A percentile compares a stretch with the other conserved stretches of the same genome.
phyloP scores from a whole-genome alignment of 768 basidiomycete genomes.

The Hericium rajendrae region DNA sequence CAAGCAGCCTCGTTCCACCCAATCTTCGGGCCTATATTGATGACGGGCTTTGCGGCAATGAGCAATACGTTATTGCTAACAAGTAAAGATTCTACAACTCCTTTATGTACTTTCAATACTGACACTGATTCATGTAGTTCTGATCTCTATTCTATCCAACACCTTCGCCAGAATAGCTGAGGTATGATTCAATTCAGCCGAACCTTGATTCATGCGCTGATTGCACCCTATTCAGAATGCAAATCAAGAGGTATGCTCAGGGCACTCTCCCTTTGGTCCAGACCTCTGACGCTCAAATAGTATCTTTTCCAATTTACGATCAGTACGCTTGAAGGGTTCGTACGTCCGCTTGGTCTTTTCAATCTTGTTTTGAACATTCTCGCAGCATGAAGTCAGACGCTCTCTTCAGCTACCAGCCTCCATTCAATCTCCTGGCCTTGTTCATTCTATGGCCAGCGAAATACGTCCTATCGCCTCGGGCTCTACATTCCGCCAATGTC shows the following conservation, averaged over 20 bases:
- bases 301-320: constrained; percentile 85
- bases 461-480: constrained; percentile 63
- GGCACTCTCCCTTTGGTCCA: not conserved
- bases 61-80: constrained; percentile 72
- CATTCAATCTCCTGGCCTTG: constrained; percentile 80
- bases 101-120: not conserved
- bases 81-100: constrained; percentile 34
- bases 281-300: constrained; percentile 25
- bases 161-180: constrained; percentile 73
- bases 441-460: constrained; percentile 70
- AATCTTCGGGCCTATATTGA: constrained; percentile 66
- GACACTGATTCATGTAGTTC: constrained; percentile 26
- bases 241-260: constrained; percentile 39
- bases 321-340: constrained; percentile 78
- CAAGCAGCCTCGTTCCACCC: constrained; percentile 36
- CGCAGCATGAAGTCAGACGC: constrained; percentile 79
- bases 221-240: constrained; percentile 33
- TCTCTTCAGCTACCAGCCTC: constrained; percentile 86
- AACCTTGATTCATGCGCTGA: not conserved
- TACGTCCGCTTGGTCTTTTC: not conserved
- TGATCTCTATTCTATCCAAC: constrained; percentile 87
- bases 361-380: constrained; percentile 5
- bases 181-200: constrained; percentile 23
- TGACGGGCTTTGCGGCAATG: constrained; percentile 74
- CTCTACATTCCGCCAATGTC: constrained; percentile 77